These are phyloP conservation scores for Sporisorium iseilematis-ciliati DNA, from an alignment of 1,284 basidiomycete genomes.

Conservation along the genomic window DNA sequence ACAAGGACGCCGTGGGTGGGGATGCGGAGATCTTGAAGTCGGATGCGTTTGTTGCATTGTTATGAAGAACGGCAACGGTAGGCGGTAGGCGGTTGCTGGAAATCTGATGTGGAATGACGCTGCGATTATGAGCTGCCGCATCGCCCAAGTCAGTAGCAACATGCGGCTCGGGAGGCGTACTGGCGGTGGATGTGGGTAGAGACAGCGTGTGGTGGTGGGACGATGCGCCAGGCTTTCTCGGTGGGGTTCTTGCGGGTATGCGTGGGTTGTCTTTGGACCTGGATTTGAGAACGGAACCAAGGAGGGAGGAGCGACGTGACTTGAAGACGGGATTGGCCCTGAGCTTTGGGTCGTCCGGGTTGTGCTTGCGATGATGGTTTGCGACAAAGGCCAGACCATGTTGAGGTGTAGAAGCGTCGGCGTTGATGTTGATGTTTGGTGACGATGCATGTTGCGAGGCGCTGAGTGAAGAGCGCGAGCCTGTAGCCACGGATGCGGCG, in stretches of 20 bases:
- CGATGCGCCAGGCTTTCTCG: neutral
- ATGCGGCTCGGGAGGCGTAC: neutral
- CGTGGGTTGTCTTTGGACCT: slow-evolving; percentile 17
- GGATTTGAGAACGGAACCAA: slow-evolving; percentile 37
- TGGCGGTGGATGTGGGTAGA: slow-evolving; percentile 4
- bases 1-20: slow-evolving; percentile 12
- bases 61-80: neutral
- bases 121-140: neutral
- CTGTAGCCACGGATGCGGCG: neutral
- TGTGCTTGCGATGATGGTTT: slow-evolving; percentile 52
- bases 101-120: neutral
- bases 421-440: neutral
- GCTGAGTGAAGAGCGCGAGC: neutral
- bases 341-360: slow-evolving; percentile 45
- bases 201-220: slow-evolving; percentile 18
- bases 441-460: neutral
- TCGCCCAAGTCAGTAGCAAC: neutral
- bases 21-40: slow-evolving; percentile 4
- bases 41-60: neutral
- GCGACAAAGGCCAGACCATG: slow-evolving; percentile 27
- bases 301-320: slow-evolving; percentile 40
- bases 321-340: slow-evolving; percentile 36
- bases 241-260: neutral
- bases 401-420: neutral
- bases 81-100: neutral